These are phyloP conservation scores for Lactuca sativa DNA, from an alignment of 129 eudicot species.

Conservation along the genomic window DNA sequence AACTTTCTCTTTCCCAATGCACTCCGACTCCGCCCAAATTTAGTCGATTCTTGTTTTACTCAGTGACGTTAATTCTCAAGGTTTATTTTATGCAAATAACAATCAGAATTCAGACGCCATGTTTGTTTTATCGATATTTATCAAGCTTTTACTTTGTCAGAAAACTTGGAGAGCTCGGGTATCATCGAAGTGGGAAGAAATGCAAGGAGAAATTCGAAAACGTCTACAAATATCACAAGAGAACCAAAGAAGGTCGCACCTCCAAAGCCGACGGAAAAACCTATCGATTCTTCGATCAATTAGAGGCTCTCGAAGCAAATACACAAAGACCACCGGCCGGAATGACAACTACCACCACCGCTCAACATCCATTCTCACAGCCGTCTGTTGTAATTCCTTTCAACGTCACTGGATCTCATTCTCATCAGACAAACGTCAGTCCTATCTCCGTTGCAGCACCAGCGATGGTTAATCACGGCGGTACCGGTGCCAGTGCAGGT, in stretches of 20 bases:
- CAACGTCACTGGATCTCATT: slow-evolving; percentile 16
- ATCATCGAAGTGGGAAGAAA: slow-evolving; percentile 85
- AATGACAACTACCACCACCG: neutral
- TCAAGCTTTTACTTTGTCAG: slow-evolving; percentile 35
- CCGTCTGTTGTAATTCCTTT: slow-evolving; percentile 20
- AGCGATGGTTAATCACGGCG: slow-evolving; percentile 10
- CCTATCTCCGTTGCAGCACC: slow-evolving; percentile 40
- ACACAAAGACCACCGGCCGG: slow-evolving; percentile 18
- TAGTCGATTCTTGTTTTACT: slow-evolving; percentile 20
- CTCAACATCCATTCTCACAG: slow-evolving; percentile 19
- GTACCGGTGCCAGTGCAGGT: neutral
- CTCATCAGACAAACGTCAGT: slow-evolving; percentile 34
- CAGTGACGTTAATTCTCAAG: slow-evolving; percentile 23
- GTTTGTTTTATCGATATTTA: neutral
- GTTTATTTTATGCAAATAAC: neutral
- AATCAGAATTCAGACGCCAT: neutral
- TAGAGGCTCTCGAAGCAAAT: slow-evolving; percentile 74
- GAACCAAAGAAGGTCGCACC: slow-evolving; percentile 88
- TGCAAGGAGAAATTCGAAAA: slow-evolving; percentile 97
- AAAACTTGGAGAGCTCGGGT: slow-evolving; percentile 83
- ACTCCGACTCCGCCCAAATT: slow-evolving; percentile 15
- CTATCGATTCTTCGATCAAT: slow-evolving; percentile 86
- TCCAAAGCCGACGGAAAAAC: slow-evolving; percentile 83
- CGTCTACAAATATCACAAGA: slow-evolving; percentile 85
- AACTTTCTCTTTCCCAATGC: neutral